Conservation (phyloP, 31 red algal species). For the Porphyra umbilicalis region DNA sequence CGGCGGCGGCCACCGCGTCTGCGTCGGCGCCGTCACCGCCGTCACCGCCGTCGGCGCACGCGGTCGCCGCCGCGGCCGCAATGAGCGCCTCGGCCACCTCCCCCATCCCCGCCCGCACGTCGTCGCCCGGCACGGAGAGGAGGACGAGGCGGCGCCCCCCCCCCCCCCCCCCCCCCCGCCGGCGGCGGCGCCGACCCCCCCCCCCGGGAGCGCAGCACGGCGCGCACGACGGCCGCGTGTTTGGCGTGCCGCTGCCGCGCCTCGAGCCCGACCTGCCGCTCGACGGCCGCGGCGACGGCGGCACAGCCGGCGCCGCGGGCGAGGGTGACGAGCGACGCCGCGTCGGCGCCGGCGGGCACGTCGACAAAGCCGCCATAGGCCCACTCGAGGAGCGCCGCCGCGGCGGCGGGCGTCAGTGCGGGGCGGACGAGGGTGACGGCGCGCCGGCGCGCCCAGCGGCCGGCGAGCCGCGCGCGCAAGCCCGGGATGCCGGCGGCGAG, state of each 20-base stretch:
- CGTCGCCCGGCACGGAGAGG: not conserved
- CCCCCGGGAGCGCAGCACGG: not conserved
- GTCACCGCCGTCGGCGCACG: not conserved
- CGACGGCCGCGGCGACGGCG: not conserved
- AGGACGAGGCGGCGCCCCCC: not conserved
- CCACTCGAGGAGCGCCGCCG: not conserved
- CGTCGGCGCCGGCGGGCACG: not conserved
- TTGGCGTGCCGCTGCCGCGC: not conserved
- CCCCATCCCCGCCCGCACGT: not conserved
- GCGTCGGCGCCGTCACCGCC: not conserved
- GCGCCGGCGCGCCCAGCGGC: not conserved
- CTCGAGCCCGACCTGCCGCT: not conserved
- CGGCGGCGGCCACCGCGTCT: not conserved
- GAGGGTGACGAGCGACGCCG: not conserved
- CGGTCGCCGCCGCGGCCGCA: not conserved
- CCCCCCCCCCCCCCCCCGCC: not conserved
- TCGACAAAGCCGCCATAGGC: not conserved
- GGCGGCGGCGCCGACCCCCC: too few species aligned
- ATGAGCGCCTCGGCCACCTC: not conserved
- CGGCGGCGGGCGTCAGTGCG: not conserved
- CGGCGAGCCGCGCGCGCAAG: not conserved
- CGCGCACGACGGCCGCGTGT: not conserved
- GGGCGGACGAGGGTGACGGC: not conserved
- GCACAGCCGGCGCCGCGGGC: not conserved
- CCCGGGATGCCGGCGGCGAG: not conserved